Evolutionary conservation across 495 filamentous ascomycete species (phyloP), one percentile per base, ranked within the genome.

Genomic region (Endocarpon pusillum): DNA sequence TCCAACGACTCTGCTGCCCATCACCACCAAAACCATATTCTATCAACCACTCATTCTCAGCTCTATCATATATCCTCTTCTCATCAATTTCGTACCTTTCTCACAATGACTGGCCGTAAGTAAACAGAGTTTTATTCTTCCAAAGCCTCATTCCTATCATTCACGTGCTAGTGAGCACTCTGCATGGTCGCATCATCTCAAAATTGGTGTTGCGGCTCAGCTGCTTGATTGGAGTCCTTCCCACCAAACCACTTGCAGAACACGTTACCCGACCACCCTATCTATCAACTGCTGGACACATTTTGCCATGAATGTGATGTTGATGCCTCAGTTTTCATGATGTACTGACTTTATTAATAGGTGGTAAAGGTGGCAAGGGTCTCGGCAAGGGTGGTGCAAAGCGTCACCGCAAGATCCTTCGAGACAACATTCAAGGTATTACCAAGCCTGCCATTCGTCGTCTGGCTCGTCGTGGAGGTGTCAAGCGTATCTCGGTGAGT

Each of bases 401-500:
- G 79, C 86, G 86, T 63, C 84, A 94, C 62, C 78, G 89, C 51
- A 97, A 96, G 78, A 94, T 97, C 68, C 72, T 97, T 56, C 83
- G 87, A 58, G 87, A 96, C 78, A 96, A 94, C 78, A 94, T 96
- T 59, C 87, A 94, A 55, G 73, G 73, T 53, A 75, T 78, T 54
- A 78, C 73, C 52, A 75, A 75, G 60, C 72, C 73, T 40, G 73
- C 71, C 37, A 77, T 78, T 54, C 71, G 71, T 36, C 71, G 71
- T 73, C 66, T 71, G 34, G 69, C 62, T 28, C 67, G 63, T 41
- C 66, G 65, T 70, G 61, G 65, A 32, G 66, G 66, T 63, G 66
- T 71, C 56, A 71, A 75, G 66, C 71, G 69, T 68, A 71, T 69
- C 50, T 71, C 69, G 39, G 69, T 69, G 43, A 71, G 58, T 60